These are phyloP conservation scores for Saccharum officinarum DNA, from an alignment of 176 grass and related monocot species.

Conservation along the genomic window DNA sequence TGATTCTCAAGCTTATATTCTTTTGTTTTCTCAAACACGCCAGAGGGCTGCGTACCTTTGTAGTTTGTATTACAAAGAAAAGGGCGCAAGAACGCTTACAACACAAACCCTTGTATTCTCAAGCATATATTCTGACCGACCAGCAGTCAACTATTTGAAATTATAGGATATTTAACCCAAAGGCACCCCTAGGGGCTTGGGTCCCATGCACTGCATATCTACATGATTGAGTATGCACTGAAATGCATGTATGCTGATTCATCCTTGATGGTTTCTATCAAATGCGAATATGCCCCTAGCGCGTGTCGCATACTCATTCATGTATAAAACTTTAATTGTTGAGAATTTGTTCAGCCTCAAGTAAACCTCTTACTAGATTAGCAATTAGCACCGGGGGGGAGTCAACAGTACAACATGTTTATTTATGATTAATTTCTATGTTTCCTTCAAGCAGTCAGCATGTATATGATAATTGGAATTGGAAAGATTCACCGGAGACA, in stretches of 20 bases:
- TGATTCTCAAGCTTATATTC: slow-evolving; percentile 12
- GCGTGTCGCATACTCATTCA: neutral
- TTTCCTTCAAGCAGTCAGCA: slow-evolving; percentile 38
- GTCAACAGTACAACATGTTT: neutral
- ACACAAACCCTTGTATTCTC: neutral
- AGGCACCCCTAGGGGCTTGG: neutral
- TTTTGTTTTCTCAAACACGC: neutral
- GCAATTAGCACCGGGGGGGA: neutral
- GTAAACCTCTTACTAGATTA: slow-evolving; percentile 3
- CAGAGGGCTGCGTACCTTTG: neutral
- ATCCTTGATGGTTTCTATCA: neutral
- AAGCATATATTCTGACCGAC: neutral
- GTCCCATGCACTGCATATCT: neutral
- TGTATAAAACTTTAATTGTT: slow-evolving; percentile 22
- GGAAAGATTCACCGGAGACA: slow-evolving; percentile 53
- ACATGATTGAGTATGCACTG: neutral
- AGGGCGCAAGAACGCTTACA: neutral
- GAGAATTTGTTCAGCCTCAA: slow-evolving; percentile 19
- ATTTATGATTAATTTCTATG: slow-evolving; percentile 20
- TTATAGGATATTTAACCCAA: slow-evolving; percentile 2
- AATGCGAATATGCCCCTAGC: neutral
- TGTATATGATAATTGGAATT: slow-evolving; percentile 53
- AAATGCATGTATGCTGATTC: neutral
- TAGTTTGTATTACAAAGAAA: neutral
- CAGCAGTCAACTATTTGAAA: slow-evolving; percentile 10